Conservation (phyloP, 768 basidiomycete genomes). For the Chiua virens region DNA sequence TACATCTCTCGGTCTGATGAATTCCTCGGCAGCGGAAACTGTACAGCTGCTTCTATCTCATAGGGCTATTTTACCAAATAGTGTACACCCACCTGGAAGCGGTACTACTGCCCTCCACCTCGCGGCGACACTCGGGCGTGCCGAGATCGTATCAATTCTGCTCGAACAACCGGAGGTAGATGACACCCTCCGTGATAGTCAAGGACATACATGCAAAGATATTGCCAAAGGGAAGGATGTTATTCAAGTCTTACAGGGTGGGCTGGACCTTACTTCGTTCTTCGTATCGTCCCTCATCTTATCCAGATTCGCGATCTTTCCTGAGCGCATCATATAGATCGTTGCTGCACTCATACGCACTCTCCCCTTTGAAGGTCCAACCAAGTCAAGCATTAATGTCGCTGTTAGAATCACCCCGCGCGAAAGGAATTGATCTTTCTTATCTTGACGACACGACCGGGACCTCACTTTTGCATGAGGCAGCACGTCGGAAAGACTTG, state of each 20-base stretch:
- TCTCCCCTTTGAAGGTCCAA: slow-evolving; percentile 47
- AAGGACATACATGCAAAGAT: slow-evolving; percentile 69
- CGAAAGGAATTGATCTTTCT: slow-evolving; percentile 70
- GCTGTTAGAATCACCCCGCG: slow-evolving; percentile 70
- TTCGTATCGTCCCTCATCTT: slow-evolving; percentile 6
- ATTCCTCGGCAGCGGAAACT: slow-evolving; percentile 52
- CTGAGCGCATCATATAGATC: slow-evolving; percentile 75
- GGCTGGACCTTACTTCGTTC: slow-evolving; percentile 11
- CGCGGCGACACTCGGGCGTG: slow-evolving; percentile 67
- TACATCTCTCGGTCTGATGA: slow-evolving; percentile 1
- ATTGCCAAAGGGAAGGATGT: slow-evolving; percentile 71
- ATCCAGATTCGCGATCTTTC: slow-evolving; percentile 71
- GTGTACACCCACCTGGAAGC: slow-evolving; percentile 68
- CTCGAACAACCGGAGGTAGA: slow-evolving; percentile 80
- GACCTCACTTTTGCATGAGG: slow-evolving; percentile 81
- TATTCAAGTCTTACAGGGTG: slow-evolving; percentile 65
- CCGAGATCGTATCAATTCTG: slow-evolving; percentile 71
- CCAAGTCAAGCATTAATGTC: slow-evolving; percentile 48
- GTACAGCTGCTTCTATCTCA: slow-evolving; percentile 67
- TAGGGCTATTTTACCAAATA: slow-evolving; percentile 78
- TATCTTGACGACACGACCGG: slow-evolving; percentile 81
- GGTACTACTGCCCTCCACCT: slow-evolving; percentile 74
- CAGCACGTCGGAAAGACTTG: slow-evolving; percentile 77
- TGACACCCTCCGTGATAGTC: slow-evolving; percentile 67
- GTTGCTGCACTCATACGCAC: slow-evolving; percentile 68